phyloP scores from a whole-genome alignment of 345 rosid genomes.

The Bruguiera gymnorhiza region DNA sequence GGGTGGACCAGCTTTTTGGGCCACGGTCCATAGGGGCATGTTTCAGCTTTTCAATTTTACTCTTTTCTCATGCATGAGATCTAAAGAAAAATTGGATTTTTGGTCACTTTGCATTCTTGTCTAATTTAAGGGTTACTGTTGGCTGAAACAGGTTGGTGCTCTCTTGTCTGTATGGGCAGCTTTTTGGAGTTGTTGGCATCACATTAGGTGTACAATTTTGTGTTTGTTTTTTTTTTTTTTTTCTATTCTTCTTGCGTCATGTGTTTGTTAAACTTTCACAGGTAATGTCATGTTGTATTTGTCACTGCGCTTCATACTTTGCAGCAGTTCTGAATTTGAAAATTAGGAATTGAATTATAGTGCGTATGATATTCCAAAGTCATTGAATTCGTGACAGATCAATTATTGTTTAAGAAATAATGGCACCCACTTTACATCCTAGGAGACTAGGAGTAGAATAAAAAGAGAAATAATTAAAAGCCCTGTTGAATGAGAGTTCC shows the following conservation, averaged over 20 bases:
- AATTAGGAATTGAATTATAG: background rate
- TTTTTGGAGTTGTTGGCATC: background rate
- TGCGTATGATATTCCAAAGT: background rate
- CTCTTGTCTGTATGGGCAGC: background rate
- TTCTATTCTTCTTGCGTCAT: background rate
- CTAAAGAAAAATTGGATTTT: conserved; percentile 12
- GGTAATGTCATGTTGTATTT: conserved; percentile 7
- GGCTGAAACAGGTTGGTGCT: conserved; percentile 6
- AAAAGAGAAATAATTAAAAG: background rate
- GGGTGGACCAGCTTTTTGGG: conserved; percentile 24
- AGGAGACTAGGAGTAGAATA: background rate
- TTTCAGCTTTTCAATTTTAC: background rate
- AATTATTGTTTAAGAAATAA: background rate
- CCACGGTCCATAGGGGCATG: conserved; percentile 19
- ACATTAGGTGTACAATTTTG: background rate
- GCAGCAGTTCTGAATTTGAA: background rate
- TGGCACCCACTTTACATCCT: background rate
- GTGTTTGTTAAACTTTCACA: background rate
- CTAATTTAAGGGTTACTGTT: conserved; percentile 1
- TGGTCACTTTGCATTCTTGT: conserved; percentile 22
- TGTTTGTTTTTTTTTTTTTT: background rate
- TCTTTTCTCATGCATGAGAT: conserved; percentile 13
- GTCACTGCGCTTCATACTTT: conserved; percentile 10
- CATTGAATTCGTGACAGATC: background rate
- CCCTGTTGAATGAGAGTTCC: background rate